Evolutionary conservation across 2,329 filamentous ascomycete genomes (phyloP), one percentile per base, ranked within the genome.

Genomic region (Ustulina deusta): DNA sequence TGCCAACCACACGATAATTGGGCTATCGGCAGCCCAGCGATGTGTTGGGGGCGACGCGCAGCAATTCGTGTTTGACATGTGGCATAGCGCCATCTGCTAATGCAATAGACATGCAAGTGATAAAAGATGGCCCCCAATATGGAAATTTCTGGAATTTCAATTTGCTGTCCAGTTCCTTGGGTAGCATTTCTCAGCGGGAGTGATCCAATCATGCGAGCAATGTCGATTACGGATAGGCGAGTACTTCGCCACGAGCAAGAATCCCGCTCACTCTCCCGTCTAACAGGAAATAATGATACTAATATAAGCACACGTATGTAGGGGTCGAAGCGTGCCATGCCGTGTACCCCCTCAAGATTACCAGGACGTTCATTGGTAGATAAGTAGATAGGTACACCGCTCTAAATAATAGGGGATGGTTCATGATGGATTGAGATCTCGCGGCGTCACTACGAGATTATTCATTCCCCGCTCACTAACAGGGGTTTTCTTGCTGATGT

Each of bases 21-120:
- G 71, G 66, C 66, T 71, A 66, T 57, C 38, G 69, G 63, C 69
- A 65, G 62, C 71, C 65, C 65, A 68, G 68, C 69, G 71, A 67
- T 55, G 72, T 34, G 61, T 63, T 66, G 68, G 68, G 68, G 66
- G 70, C 64, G 55, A 69, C 54, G 65, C 64, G 66, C 54, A 49
- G 66, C 68, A 63, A 65, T 64, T 65, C 51, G 65, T 61, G 66
- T 38, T 69, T 69, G 66, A 69, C 66, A 69, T 68, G 66, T 70
- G 65, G 66, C 65, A 61, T 63, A 49, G 46, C 51, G 25, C 52
- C 15, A 61, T 54, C 69, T 73, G 69, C 71, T 75, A 72, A 72
- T 74, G 74, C 74, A 69, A 17, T 20, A 46, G 25, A 17, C 25
- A 68, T 68, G 64, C 68, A 69, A 49, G 64, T 68, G 72, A 73